Conservation (phyloP, 106 monocot genomes). For the Dendrobium officinale region DNA sequence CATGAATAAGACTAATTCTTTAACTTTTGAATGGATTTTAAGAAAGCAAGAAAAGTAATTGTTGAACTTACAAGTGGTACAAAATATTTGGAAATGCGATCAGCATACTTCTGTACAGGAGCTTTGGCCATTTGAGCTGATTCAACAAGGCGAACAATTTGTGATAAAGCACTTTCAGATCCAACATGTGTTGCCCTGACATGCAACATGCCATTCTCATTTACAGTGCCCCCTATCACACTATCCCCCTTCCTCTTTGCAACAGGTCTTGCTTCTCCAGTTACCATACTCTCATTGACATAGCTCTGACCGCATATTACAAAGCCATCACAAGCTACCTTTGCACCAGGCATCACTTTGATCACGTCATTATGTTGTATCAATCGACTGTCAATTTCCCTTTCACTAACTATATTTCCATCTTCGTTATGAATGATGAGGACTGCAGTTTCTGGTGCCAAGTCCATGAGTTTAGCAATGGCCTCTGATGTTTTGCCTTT, state of each 20-base stretch:
- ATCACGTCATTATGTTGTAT: constrained; percentile 29
- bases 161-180: constrained; percentile 74
- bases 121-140: constrained; percentile 96
- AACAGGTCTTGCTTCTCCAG: constrained; percentile 78
- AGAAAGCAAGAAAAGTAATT: neutral
- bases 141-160: constrained; percentile 83
- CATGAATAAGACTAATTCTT: neutral
- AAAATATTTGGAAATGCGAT: constrained; percentile 84
- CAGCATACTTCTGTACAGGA: constrained; percentile 86
- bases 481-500: constrained; percentile 37
- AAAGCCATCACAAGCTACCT: constrained; percentile 27
- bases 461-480: constrained; percentile 17
- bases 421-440: constrained; percentile 9
- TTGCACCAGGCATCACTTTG: constrained; percentile 28
- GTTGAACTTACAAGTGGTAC: constrained; percentile 66
- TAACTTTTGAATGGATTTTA: neutral
- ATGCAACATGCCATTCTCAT: constrained; percentile 88
- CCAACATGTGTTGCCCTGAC: constrained; percentile 68
- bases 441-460: constrained; percentile 22
- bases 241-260: constrained; percentile 69
- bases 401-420: constrained; percentile 12
- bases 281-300: constrained; percentile 95
- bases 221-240: constrained; percentile 90
- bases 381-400: constrained; percentile 19
- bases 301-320: constrained; percentile 88